Evolutionary conservation across 75 land plant species (phyloP).

Genomic region (Picea glauca): DNA sequence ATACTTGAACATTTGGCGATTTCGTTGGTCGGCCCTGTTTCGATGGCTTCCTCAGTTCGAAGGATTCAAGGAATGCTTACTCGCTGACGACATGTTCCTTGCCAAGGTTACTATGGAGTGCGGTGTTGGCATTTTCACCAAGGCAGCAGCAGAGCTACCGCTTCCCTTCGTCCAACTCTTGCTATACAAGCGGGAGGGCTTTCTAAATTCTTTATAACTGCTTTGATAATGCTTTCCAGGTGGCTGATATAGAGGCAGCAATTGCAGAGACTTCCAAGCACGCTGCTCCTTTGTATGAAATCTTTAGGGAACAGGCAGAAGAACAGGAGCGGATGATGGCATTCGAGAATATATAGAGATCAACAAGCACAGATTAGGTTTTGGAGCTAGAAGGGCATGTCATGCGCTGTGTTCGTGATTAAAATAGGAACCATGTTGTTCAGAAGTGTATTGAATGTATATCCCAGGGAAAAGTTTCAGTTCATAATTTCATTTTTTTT

Average conservation of each 20-base stretch:
- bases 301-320: too few species aligned
- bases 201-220: too few species aligned
- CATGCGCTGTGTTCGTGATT: constrained; percentile 85
- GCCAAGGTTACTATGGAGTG: constrained; percentile 75
- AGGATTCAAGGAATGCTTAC: constrained; percentile 43
- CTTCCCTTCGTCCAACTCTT: too few species aligned
- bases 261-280: too few species aligned
- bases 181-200: too few species aligned
- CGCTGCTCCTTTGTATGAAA: too few species aligned
- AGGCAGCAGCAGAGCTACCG: constrained; percentile 19
- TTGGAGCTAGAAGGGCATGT: constrained; percentile 77
- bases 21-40: not conserved
- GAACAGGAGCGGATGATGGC: too few species aligned
- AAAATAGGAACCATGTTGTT: constrained; percentile 86
- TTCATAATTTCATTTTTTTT: constrained; percentile 71
- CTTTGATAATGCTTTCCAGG: too few species aligned
- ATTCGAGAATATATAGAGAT: constrained; percentile 4
- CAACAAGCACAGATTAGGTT: constrained; percentile 63
- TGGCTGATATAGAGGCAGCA: too few species aligned
- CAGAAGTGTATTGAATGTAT: constrained; percentile 86
- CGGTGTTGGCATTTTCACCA: constrained; percentile 93
- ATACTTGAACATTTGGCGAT: too few species aligned
- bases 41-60: constrained; percentile 38
- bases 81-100: constrained; percentile 48
- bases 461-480: constrained; percentile 67